Evolutionary conservation across 352 stramenopile species (phyloP).

Genomic region (Phytopythium montanum): DNA sequence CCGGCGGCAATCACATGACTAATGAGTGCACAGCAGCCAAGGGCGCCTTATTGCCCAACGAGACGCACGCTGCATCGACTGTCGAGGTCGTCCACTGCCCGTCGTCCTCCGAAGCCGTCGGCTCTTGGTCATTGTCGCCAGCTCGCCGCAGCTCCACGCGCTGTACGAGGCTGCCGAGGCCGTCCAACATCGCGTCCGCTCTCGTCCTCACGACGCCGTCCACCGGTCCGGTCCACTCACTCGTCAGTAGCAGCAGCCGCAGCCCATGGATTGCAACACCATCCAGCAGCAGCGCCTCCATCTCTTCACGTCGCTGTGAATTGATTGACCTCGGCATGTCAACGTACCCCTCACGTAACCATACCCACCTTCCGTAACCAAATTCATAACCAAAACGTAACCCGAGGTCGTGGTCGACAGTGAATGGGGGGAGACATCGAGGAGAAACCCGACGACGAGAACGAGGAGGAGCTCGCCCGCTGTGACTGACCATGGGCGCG

Average conservation of each 20-base stretch:
- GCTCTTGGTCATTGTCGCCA: not conserved
- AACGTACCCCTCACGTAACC: no score
- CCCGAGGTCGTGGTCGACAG: no score
- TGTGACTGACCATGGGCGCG: conserved; percentile 41
- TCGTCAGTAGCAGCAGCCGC: conserved; percentile 20
- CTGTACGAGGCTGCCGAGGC: conserved; percentile 11
- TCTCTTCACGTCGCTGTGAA: not conserved
- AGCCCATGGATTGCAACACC: conserved; percentile 21
- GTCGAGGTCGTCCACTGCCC: not conserved
- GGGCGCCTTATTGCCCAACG: not conserved
- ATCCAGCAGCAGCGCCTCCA: conserved; percentile 14
- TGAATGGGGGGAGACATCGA: no score
- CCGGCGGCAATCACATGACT: not conserved
- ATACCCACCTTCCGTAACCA: no score
- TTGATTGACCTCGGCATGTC: not conserved
- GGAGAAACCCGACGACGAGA: no score
- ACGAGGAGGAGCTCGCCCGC: conserved; percentile 7
- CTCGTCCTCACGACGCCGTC: conserved; percentile 25
- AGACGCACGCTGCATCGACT: conserved; percentile 9
- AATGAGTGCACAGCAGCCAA: not conserved
- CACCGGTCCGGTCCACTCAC: conserved; percentile 33
- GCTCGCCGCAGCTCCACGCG: conserved; percentile 24
- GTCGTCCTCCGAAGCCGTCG: no score
- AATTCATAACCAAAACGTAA: no score
- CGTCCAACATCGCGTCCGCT: conserved; percentile 13